phyloP scores from a whole-genome alignment of 2,329 filamentous ascomycete species.

The Esteya vermicola region DNA sequence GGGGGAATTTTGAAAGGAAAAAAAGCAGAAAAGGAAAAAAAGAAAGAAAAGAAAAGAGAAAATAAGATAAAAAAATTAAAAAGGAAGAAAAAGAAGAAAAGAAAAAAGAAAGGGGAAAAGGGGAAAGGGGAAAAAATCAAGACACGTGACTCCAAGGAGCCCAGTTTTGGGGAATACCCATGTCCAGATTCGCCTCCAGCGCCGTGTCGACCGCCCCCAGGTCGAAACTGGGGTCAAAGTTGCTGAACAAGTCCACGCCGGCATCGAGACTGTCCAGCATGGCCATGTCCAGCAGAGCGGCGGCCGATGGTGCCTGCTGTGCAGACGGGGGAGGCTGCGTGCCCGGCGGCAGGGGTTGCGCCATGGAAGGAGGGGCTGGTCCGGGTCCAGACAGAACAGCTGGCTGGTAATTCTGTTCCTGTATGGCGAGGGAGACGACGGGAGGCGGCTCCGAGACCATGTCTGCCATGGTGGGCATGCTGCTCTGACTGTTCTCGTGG shows the following conservation, averaged over 20 bases:
- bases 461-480: no score
- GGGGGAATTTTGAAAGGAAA: no score
- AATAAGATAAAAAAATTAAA: background rate
- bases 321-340: no score
- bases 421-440: no score
- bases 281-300: conserved; percentile 11
- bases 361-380: background rate
- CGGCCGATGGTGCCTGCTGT: background rate
- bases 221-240: conserved; percentile 41
- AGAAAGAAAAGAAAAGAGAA: background rate
- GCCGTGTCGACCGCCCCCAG: conserved; percentile 38
- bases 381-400: background rate
- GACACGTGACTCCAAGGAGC: conserved; percentile 9
- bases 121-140: background rate
- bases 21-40: no score
- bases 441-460: no score
- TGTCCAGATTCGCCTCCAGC: conserved; percentile 38
- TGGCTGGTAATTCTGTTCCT: no score
- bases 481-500: no score
- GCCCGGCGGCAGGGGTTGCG: background rate
- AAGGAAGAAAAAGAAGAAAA: no score
- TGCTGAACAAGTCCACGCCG: conserved; percentile 38
- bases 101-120: no score
- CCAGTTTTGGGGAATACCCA: conserved; percentile 38
- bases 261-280: conserved; percentile 22